Conservation (phyloP, 2,329 filamentous ascomycete genomes). For the Stagonosporopsis vannaccii region DNA sequence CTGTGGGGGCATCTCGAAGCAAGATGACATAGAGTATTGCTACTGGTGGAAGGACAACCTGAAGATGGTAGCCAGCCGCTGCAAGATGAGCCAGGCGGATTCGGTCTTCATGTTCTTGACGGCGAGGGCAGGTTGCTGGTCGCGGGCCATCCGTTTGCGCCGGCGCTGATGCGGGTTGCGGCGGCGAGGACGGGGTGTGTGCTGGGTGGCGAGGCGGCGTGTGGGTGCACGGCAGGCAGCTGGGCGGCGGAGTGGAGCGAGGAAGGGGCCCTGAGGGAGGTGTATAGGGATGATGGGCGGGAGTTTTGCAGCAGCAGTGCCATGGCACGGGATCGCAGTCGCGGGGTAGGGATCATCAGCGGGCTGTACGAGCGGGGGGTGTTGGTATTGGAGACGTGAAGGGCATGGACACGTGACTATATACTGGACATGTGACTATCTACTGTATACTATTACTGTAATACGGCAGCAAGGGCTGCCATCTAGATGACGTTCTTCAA, state of each 20-base stretch:
- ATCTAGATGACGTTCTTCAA: slow-evolving; percentile 62
- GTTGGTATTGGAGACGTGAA: slow-evolving; percentile 41
- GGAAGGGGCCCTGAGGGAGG: slow-evolving; percentile 39
- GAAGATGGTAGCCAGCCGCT: slow-evolving; percentile 19
- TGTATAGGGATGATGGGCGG: slow-evolving; percentile 44
- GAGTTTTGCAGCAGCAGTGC: slow-evolving; percentile 49
- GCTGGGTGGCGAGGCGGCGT: slow-evolving; percentile 29
- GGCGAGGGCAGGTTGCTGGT: slow-evolving; percentile 48
- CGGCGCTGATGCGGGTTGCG: slow-evolving; percentile 35
- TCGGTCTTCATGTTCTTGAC: slow-evolving; percentile 38
- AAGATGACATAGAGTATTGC: too few species aligned
- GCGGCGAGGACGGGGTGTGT: slow-evolving; percentile 29
- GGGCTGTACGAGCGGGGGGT: slow-evolving; percentile 54
- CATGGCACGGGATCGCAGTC: slow-evolving; percentile 48
- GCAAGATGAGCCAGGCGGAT: slow-evolving; percentile 32
- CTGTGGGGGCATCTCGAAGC: slow-evolving; percentile 22
- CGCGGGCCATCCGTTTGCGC: slow-evolving; percentile 52
- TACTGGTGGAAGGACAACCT: not conserved
- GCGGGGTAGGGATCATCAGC: slow-evolving; percentile 46
- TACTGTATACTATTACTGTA: not conserved
- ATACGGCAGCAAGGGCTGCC: too few species aligned
- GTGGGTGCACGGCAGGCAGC: slow-evolving; percentile 40
- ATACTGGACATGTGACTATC: too few species aligned
- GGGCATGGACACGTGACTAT: not conserved
- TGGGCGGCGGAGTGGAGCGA: slow-evolving; percentile 53